Percentiles rank a stretch among this genome's conserved stretches.
phyloP scores from a whole-genome alignment of 495 filamentous ascomycete genomes.

The Jackrogersella multiformis region DNA sequence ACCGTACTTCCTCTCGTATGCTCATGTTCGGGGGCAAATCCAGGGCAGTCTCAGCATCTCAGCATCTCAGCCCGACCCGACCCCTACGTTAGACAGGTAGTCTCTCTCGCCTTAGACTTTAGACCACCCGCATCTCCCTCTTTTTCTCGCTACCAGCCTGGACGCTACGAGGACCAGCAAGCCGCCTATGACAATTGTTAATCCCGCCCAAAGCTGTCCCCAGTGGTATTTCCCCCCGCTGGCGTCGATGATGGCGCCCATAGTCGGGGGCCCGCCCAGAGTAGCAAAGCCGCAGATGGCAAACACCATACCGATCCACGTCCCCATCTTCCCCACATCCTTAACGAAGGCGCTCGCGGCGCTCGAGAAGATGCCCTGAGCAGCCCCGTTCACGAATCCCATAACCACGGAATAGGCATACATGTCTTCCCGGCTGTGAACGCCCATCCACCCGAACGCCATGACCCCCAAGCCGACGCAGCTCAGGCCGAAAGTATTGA shows the following conservation, averaged over 20 bases:
- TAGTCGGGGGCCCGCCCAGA: constrained; percentile 54
- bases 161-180: constrained; percentile 19
- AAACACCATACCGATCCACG: constrained; percentile 56
- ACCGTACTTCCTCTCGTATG: background rate
- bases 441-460: constrained; percentile 52
- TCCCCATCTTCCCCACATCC: constrained; percentile 56
- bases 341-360: constrained; percentile 51
- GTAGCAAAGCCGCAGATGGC: constrained; percentile 53
- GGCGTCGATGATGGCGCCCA: constrained; percentile 55
- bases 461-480: constrained; percentile 45
- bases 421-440: constrained; percentile 46
- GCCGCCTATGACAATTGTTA: constrained; percentile 25
- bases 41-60: no score
- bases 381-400: constrained; percentile 53
- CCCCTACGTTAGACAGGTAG: background rate
- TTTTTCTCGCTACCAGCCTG: background rate
- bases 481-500: constrained; percentile 48
- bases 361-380: constrained; percentile 53
- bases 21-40: background rate
- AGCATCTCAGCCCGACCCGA: background rate
- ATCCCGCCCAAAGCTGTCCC: constrained; percentile 54
- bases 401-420: constrained; percentile 55
- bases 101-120: background rate
- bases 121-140: background rate
- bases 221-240: constrained; percentile 49